Conservation (phyloP, 495 filamentous ascomycete genomes). For the Tuber umbilicatum region DNA sequence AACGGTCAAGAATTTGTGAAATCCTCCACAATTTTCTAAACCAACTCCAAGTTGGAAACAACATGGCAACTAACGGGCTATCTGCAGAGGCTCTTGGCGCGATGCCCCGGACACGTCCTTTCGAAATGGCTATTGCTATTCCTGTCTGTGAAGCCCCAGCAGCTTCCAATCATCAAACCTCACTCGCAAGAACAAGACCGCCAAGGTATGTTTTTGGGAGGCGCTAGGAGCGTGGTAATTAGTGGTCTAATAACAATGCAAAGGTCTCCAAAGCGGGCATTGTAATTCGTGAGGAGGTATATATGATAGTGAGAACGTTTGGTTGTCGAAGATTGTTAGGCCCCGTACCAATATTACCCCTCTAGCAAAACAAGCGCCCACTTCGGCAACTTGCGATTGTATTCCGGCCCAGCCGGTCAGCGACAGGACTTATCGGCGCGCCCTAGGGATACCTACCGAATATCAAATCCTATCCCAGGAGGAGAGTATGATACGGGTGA, state of each 20-base stretch:
- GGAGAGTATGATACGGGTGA: too few relatives aligned
- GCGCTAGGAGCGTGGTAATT: not conserved
- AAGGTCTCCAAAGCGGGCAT: not conserved
- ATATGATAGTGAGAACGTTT: not conserved
- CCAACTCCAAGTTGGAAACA: not conserved
- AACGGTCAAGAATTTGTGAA: too few relatives aligned
- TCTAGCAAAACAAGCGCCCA: not conserved
- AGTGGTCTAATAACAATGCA: not conserved
- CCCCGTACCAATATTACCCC: not conserved
- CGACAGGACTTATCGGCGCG: too few relatives aligned
- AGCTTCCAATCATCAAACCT: not conserved
- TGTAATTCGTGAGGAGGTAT: not conserved
- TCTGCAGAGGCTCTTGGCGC: not conserved
- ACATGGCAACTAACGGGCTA: not conserved
- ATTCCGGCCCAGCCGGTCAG: too few relatives aligned
- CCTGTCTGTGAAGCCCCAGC: not conserved
- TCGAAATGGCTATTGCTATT: not conserved
- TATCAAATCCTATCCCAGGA: too few relatives aligned
- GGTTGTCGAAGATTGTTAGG: not conserved
- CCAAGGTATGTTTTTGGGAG: not conserved
- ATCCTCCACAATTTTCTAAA: too few relatives aligned
- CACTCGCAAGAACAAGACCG: not conserved
- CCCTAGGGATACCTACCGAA: too few relatives aligned
- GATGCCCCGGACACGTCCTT: not conserved
- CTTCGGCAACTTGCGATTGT: not conserved